Base-by-base conservation (phyloP, 352 stramenopile species). In the Blastocystis sp. region DNA sequence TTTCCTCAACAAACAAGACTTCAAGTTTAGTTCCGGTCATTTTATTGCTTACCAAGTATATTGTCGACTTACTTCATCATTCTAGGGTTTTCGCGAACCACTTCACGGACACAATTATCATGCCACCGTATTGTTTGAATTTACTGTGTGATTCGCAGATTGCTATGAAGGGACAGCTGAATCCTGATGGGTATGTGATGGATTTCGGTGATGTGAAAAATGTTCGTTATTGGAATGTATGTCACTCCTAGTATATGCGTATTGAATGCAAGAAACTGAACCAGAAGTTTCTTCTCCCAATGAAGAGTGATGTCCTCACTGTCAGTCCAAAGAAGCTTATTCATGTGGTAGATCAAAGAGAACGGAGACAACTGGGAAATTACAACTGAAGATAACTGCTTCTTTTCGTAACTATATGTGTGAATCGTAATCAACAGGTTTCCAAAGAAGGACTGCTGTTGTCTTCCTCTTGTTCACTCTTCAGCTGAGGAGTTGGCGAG, bases 41-140 rank as follows among this genome's bases (percentile, higher is more conserved):
- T 83, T 83, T 27, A 83, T 83, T 63, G 71, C 71, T 7, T 83
- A 83, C 51, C 63, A 83, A 29, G 71, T 83, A 27, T 1, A 0
- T 37, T 1, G 5, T 74, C 14, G 7, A 9, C n/a, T 6, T 32
- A 46, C 6, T 54, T 43, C 4, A 27, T 65, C 21, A 67, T 27
- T n/a, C 14, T 27, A 83, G 71, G 71, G 71, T 52, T 83, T 83
- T 46, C 71, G 71, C n/a, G 71, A 83, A 42, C 71, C 71, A 12
- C 51, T 83, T n/a, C 71, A 83, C 39, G 71, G 71, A 83, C 71
- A 83, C 54, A 83, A 83, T 56, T 83, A 67, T 66, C 71, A 83
- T 65, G 71, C 51, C 5, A 83, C 71, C 0, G 71, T 83, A 35
- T 19, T 51, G 2, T 14, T 16, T 49, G 2, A 12, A 19, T 9